Evolutionary conservation across 2,329 filamentous ascomycete species (phyloP), one percentile per base, ranked within the genome.

Genomic region (Colletotrichum magnum): DNA sequence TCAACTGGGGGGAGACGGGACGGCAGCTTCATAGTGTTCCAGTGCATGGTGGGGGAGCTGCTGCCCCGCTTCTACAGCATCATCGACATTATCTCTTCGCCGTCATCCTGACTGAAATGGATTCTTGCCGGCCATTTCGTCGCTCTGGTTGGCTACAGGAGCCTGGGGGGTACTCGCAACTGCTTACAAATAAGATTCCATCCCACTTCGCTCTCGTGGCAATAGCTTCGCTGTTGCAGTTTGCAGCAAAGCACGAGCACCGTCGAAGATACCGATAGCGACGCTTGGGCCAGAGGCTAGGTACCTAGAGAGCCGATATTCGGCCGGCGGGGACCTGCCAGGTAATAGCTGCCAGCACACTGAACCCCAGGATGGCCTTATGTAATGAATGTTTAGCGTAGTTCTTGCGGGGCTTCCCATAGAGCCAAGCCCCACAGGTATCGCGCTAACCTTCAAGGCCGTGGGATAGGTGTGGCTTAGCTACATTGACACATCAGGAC

Each of bases 41-140:
- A 36, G 10, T 10, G 47, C 24, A 59, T 68, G 65, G 65, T 64
- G 65, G 65, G 65, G 61, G 36, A 26, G 32, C 26, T n/a, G 15
- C 54, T 69, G 62, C 66, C 66, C 66, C 66, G 62, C 66, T 69
- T 39, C 39, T 50, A 54, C 15, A 50, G 28, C 61, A 69, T 32
- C 50, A 51, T 54, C 50, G 50, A 43, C 50, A 47, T 53, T 36
- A 53, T 52, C 61, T 59, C 66, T 52, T 69, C 51, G 56, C 24
- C 56, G 66, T 60, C 66, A 69, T 65, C 54, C 32, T 65, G 54
- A 43, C 15, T 24, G 50, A 57, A 60, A 50, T 56, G 61, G 66
- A 36, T 15, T 60, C 43, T 24, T 4, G n/a, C 45, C 43, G 62
- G 45, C 54, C 21, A 16, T 59, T 58, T 13, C 5, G n/a, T 13